Conservation (phyloP, 2,329 filamentous ascomycete species). For the Monosporascus sp. region DNA sequence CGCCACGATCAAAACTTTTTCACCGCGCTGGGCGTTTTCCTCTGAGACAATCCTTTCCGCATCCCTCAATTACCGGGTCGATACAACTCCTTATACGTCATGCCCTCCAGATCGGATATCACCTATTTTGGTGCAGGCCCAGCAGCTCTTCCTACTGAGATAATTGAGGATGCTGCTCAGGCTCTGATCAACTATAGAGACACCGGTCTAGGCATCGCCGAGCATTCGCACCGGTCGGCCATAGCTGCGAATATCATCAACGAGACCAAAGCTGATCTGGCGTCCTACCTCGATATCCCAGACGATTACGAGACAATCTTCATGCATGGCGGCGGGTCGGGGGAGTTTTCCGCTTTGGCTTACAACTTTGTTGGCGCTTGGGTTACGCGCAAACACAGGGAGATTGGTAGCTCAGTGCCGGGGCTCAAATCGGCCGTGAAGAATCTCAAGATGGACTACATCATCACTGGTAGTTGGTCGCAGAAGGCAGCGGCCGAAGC, state of each 20-base stretch:
- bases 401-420: slow-evolving; percentile 42
- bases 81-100: too few relatives aligned
- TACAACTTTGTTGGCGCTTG: slow-evolving; percentile 83
- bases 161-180: slow-evolving; percentile 70
- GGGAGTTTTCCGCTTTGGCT: slow-evolving; percentile 76
- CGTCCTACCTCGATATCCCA: slow-evolving; percentile 72
- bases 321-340: slow-evolving; percentile 80
- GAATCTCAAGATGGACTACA: slow-evolving; percentile 78
- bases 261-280: slow-evolving; percentile 69
- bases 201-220: slow-evolving; percentile 79
- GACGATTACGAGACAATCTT: slow-evolving; percentile 84
- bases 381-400: slow-evolving; percentile 54
- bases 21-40: too few relatives aligned
- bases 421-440: slow-evolving; percentile 57
- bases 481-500: slow-evolving; percentile 85
- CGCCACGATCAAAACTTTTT: too few relatives aligned
- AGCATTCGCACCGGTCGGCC: slow-evolving; percentile 83
- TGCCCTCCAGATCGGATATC: slow-evolving; percentile 48
- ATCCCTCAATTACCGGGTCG: too few relatives aligned
- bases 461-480: slow-evolving; percentile 91
- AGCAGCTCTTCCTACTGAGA: slow-evolving; percentile 74
- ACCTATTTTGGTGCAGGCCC: slow-evolving; percentile 89
- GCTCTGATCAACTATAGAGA: slow-evolving; percentile 77
- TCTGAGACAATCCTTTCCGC: too few relatives aligned
- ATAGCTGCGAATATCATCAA: slow-evolving; percentile 75